Evolutionary conservation across 768 basidiomycete species (phyloP).

Genomic region (Leucosporidium scottii): DNA sequence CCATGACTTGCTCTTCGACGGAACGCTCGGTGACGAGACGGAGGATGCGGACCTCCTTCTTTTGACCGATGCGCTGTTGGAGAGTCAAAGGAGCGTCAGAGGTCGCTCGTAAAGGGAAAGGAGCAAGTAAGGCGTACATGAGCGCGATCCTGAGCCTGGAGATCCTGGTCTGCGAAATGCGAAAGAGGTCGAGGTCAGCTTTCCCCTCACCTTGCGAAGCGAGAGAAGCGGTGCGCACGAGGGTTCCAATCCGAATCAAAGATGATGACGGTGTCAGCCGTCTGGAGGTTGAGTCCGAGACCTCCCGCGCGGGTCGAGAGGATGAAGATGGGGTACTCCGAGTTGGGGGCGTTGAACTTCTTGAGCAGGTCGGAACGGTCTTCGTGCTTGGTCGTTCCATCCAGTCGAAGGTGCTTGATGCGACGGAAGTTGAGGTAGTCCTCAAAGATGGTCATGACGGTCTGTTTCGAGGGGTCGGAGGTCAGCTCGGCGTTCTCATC

Average conservation of each 20-base stretch:
- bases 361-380: conserved; percentile 81
- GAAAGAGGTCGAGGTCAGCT: too few species aligned
- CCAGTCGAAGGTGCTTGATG: conserved; percentile 78
- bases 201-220: too few species aligned
- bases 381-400: conserved; percentile 73
- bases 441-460: conserved; percentile 93
- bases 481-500: conserved; percentile 56
- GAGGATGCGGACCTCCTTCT: conserved; percentile 91
- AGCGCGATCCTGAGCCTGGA: conserved; percentile 92
- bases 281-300: conserved; percentile 84
- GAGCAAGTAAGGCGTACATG: conserved; percentile 2
- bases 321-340: conserved; percentile 59
- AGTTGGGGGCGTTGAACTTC: conserved; percentile 68
- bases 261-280: conserved; percentile 42
- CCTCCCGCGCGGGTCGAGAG: conserved; percentile 76
- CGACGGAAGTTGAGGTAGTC: conserved; percentile 65
- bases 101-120: not conserved
- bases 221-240: conserved; percentile 38
- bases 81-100: conserved; percentile 41
- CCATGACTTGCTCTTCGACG: conserved; percentile 82
- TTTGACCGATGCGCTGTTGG: conserved; percentile 93
- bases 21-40: conserved; percentile 97
- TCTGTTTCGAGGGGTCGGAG: conserved; percentile 56
- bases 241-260: conserved; percentile 68
- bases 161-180: conserved; percentile 55